Percentiles rank a stretch among this genome's conserved stretches.
phyloP scores from a whole-genome alignment of 352 stramenopile species.

The Phytopythium ostracodes region DNA sequence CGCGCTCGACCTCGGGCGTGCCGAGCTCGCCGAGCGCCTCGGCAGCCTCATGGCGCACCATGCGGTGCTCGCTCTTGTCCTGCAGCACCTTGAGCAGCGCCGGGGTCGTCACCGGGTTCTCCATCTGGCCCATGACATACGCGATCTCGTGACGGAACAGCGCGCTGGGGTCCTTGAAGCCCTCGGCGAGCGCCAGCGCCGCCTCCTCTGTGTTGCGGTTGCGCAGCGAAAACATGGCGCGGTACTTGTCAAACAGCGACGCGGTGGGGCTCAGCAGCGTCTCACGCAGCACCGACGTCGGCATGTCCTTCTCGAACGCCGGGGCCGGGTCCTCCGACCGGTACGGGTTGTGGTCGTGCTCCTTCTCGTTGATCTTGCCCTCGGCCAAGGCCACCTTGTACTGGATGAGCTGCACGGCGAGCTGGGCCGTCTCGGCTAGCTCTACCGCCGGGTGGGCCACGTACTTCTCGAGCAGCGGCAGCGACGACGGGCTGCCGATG shows the following conservation, averaged over 20 bases:
- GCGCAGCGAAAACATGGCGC: constrained; percentile 98
- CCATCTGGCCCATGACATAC: constrained; percentile 94
- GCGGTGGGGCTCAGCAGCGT: constrained; percentile 83
- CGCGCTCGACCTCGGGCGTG: constrained; percentile 87
- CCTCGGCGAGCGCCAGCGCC: constrained; percentile 66
- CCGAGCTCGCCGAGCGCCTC: constrained; percentile 97
- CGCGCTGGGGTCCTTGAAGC: constrained; percentile 73
- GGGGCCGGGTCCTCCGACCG: constrained; percentile 95
- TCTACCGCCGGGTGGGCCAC: constrained; percentile 75
- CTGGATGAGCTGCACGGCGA: constrained; percentile 91
- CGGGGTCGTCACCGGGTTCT: constrained; percentile 79
- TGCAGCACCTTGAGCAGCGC: constrained; percentile 89
- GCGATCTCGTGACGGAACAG: constrained; percentile 91
- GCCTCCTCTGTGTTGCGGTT: constrained; percentile 93
- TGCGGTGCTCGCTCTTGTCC: constrained; percentile 91
- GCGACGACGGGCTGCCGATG: constrained; percentile 86
- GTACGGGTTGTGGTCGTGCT: constrained; percentile 89
- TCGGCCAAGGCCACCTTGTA: constrained; percentile 81
- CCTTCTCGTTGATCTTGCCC: constrained; percentile 42
- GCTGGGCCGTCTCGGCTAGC: constrained; percentile 93
- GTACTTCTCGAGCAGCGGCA: constrained; percentile 87
- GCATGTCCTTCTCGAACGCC: constrained; percentile 65
- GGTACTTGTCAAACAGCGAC: constrained; percentile 93
- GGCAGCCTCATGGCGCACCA: constrained; percentile 97
- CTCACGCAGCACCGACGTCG: constrained; percentile 74